Evolutionary conservation across 2,329 filamentous ascomycete species (phyloP), one percentile per base, ranked within the genome.

Genomic region (Chlorencoelia australis): DNA sequence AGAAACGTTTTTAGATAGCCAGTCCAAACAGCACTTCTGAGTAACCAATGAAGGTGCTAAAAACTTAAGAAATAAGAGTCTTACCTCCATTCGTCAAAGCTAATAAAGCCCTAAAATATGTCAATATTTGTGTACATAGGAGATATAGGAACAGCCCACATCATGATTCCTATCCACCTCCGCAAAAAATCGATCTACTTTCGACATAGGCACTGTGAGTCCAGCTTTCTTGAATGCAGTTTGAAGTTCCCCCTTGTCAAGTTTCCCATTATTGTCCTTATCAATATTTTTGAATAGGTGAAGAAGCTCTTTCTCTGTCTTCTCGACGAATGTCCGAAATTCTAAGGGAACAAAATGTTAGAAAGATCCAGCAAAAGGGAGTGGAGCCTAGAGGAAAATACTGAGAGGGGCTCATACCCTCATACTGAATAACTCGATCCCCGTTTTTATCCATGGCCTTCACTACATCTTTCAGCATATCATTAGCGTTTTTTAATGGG

Each of bases 11-110:
- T n/a, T n/a, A n/a, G n/a, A n/a, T n/a, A n/a, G n/a, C n/a, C n/a
- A n/a, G n/a, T 19, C 9, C 29, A n/a, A 15, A 28, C 7, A 6
- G 26, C 26, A 28, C 17, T 11, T 22, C 31, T 9, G 16, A 28
- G 26, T 14, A 14, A 28, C n/a, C 26, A 6, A 28, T 7, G 11
- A 28, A 28, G 6, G 16, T 6, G 6, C 7, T 14, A n/a, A n/a
- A n/a, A n/a, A 15, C n/a, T 14, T 10, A 21, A n/a, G n/a, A n/a
- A n/a, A n/a, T n/a, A n/a, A n/a, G n/a, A n/a, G n/a, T n/a, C 80
- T 62, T 76, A 95, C 89, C 89, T 80, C 91, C 91, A 96, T 70
- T 98, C 91, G 48, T 86, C 79, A 61, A 94, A 96, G 44, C 72
- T 87, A 50, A 96, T 94, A 45, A 68, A 66, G 2, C 55, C 56